Evolutionary conservation across 345 rosid genomes (phyloP).

Genomic region (Lumnitzera littorea): DNA sequence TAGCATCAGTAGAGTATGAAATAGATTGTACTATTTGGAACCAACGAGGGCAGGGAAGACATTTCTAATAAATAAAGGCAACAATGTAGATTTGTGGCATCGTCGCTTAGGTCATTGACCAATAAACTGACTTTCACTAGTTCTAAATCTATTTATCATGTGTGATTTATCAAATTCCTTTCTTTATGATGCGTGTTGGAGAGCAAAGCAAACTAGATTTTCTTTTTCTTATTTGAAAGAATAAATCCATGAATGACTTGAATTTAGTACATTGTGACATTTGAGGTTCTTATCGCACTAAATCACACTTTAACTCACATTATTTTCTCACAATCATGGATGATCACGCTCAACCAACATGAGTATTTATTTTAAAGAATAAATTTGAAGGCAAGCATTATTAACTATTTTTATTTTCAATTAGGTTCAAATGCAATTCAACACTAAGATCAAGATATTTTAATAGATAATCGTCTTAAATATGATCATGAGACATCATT

Average conservation of each 20-base stretch:
- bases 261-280: not conserved
- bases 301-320: not conserved
- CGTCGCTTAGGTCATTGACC: not conserved
- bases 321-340: slow-evolving; percentile 7
- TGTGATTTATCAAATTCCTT: not conserved
- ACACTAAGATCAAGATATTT: not conserved
- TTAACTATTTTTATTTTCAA: not conserved
- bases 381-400: not conserved
- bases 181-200: not conserved
- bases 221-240: not conserved
- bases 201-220: not conserved
- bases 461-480: not conserved
- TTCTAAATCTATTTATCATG: not conserved
- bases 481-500: not conserved
- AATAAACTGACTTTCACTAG: not conserved
- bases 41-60: not conserved
- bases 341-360: not conserved
- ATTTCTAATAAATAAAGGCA: not conserved
- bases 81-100: not conserved
- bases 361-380: not conserved
- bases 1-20: slow-evolving; percentile 2
- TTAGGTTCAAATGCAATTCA: not conserved
- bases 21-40: slow-evolving; percentile 4
- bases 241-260: not conserved
- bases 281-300: not conserved